These are phyloP conservation scores for Arthrinium puccinioides DNA, from an alignment of 2,329 filamentous ascomycete species.

Conservation along the genomic window DNA sequence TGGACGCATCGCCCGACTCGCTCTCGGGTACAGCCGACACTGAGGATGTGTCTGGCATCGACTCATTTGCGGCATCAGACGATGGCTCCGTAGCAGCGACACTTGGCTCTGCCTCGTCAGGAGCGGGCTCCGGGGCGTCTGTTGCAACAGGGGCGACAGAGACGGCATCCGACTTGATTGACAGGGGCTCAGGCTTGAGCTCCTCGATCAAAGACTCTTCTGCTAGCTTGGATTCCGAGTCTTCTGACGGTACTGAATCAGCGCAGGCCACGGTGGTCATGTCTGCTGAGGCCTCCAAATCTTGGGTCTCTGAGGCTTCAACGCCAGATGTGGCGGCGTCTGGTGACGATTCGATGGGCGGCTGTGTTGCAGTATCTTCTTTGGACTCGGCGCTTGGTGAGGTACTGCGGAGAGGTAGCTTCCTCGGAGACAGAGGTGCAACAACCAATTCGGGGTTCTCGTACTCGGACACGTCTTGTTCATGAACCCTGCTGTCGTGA, in stretches of 20 bases:
- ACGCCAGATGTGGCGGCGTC: not conserved
- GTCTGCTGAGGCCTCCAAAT: not conserved
- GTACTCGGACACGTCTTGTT: constrained; percentile 37
- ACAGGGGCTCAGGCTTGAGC: not conserved
- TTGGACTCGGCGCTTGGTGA: not conserved
- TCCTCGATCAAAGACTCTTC: not conserved
- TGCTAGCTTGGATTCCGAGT: not conserved
- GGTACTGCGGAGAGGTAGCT: constrained; percentile 11
- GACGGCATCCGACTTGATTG: not conserved
- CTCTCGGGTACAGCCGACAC: constrained; percentile 5
- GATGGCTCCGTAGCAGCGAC: not conserved
- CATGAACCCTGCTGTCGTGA: constrained; percentile 47
- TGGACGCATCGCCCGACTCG: constrained; percentile 20
- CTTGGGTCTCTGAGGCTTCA: not conserved
- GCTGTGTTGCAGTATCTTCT: not conserved
- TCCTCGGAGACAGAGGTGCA: constrained; percentile 49
- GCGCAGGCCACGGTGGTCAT: no score
- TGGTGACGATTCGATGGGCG: not conserved
- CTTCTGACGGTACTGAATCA: no score
- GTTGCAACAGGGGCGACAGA: no score
- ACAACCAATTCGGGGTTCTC: constrained; percentile 52
- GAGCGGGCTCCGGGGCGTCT: no score
- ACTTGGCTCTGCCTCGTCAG: not conserved
- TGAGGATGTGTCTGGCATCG: not conserved
- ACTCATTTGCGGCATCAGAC: not conserved